Evolutionary conservation across 139 green algal genomes (phyloP).

Genomic region (Ulvella scutata): DNA sequence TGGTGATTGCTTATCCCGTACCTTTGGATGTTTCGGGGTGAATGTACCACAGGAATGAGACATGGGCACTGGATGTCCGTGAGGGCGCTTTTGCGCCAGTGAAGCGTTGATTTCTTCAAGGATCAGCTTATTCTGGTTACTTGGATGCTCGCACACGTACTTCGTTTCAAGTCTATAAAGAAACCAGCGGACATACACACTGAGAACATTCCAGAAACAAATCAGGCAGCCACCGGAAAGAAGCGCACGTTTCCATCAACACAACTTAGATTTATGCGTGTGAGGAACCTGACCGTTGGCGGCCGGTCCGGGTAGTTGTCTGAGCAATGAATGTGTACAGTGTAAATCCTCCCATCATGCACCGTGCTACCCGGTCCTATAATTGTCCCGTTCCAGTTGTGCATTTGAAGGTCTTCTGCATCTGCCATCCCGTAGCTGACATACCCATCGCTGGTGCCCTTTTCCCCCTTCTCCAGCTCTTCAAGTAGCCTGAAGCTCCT

Average conservation of each 20-base stretch:
- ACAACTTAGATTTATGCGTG: constrained; percentile 54
- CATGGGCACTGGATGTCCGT: too few relatives aligned
- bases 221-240: too few relatives aligned
- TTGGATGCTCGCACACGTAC: too few relatives aligned
- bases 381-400: constrained; percentile 92
- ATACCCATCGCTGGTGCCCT: constrained; percentile 77
- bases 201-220: too few relatives aligned
- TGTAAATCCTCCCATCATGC: constrained; percentile 89
- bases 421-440: constrained; percentile 95
- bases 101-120: too few relatives aligned
- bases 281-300: constrained; percentile 40
- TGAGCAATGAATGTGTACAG: constrained; percentile 66
- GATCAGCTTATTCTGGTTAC: too few relatives aligned
- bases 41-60: too few relatives aligned
- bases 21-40: too few relatives aligned
- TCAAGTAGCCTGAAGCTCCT: constrained; percentile 93
- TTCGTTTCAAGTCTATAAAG: neutral
- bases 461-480: constrained; percentile 87
- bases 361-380: constrained; percentile 77
- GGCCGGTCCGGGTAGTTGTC: constrained; percentile 66
- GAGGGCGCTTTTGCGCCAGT: too few relatives aligned
- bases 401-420: constrained; percentile 76
- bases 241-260: constrained; percentile 15
- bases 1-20: too few relatives aligned
- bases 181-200: neutral